A percentile compares a stretch with the other conserved stretches of the same genome.
Evolutionary conservation across 2,329 filamentous ascomycete species (phyloP).

Genomic region (Aspergillus floridensis): DNA sequence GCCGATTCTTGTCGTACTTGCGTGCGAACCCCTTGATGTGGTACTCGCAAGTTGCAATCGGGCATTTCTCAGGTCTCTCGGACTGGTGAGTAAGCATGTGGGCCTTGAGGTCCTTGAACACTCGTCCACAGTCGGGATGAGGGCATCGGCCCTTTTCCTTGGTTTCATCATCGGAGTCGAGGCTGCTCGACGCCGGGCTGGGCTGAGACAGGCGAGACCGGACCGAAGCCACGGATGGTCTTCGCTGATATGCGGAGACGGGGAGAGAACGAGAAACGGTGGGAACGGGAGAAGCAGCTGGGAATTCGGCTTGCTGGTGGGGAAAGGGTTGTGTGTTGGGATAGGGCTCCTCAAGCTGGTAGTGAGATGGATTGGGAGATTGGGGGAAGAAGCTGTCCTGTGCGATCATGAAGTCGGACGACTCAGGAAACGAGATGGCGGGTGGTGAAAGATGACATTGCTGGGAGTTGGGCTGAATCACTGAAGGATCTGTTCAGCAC

Average conservation of each 20-base stretch:
- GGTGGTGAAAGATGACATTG: conserved; percentile 29
- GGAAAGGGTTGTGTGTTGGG: conserved; percentile 27
- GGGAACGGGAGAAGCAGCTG: conserved; percentile 59
- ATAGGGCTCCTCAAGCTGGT: conserved; percentile 29
- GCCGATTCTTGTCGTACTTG: conserved; percentile 95
- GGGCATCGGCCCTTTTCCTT: conserved; percentile 70
- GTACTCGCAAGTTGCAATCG: conserved; percentile 88
- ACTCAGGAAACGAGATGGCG: conserved; percentile 35
- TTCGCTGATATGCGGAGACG: conserved; percentile 49
- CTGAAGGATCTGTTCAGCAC: conserved; percentile 52
- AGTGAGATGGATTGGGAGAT: conserved; percentile 39
- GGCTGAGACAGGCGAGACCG: conserved; percentile 63
- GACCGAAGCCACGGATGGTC: conserved; percentile 68
- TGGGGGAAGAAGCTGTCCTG: conserved; percentile 31
- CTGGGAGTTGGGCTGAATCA: conserved; percentile 53
- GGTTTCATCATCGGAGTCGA: conserved; percentile 61
- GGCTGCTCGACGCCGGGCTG: conserved; percentile 59
- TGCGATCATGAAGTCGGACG: conserved; percentile 28
- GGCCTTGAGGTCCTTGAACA: conserved; percentile 88
- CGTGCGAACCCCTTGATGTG: conserved; percentile 87
- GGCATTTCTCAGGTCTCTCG: conserved; percentile 90
- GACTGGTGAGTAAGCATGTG: conserved; percentile 93
- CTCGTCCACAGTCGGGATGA: conserved; percentile 76
- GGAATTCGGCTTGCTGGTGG: conserved; percentile 24
- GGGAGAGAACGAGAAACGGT: conserved; percentile 53